These are phyloP conservation scores for Xylaria sp. DNA, from an alignment of 495 filamentous ascomycete genomes.

Conservation along the genomic window DNA sequence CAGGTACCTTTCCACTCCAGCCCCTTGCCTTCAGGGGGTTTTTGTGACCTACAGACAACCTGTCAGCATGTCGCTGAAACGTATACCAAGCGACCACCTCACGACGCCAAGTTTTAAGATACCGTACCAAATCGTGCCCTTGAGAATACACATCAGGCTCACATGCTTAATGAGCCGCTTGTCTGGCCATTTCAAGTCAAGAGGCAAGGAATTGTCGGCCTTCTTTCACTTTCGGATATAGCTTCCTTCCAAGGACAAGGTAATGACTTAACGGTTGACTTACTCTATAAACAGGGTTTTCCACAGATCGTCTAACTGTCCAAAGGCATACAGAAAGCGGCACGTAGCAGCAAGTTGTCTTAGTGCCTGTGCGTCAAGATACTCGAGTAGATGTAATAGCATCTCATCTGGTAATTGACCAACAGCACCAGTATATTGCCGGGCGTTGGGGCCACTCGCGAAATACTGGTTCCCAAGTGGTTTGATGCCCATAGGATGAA, in stretches of 20 bases:
- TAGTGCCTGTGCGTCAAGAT: constrained; percentile 68
- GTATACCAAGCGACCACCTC: not conserved
- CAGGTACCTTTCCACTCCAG: constrained; percentile 86
- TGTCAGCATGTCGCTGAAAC: constrained; percentile 22
- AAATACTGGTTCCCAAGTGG: constrained; percentile 86
- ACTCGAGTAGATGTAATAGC: constrained; percentile 76
- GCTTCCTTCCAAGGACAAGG: not conserved
- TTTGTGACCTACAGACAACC: constrained; percentile 31
- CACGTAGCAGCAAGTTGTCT: constrained; percentile 79
- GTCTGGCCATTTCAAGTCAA: not conserved
- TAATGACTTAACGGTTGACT: constrained; percentile 49
- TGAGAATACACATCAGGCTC: not conserved
- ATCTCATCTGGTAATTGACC: constrained; percentile 79
- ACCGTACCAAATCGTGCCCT: not conserved
- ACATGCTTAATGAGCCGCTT: not conserved
- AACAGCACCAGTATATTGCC: constrained; percentile 68
- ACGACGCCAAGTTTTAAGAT: not conserved
- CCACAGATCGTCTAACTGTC: constrained; percentile 88
- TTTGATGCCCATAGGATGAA: constrained; percentile 85
- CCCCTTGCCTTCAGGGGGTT: constrained; percentile 6
- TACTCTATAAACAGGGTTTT: constrained; percentile 86
- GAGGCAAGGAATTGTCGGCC: not conserved
- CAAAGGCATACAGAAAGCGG: constrained; percentile 88
- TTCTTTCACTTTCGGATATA: not conserved
- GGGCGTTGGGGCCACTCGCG: constrained; percentile 68